Conservation (phyloP, 2,329 filamentous ascomycete genomes). For the Ploettnerulaceae sp. region DNA sequence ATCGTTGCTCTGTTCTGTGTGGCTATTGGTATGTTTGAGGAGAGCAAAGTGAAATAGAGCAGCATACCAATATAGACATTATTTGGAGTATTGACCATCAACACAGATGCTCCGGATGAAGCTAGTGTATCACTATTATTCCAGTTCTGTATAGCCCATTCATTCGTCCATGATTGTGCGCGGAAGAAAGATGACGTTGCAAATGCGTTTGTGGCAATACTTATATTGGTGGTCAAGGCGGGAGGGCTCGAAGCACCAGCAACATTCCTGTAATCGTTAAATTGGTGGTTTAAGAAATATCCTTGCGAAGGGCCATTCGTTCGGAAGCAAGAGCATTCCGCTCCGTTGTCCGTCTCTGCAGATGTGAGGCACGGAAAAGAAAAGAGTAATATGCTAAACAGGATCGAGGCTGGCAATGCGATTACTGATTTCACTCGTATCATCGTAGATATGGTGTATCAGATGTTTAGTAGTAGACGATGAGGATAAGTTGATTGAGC, state of each 20-base stretch:
- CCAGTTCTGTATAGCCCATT: constrained; percentile 31
- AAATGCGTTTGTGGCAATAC: constrained; percentile 17
- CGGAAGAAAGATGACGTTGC: constrained; percentile 26
- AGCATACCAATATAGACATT: constrained; percentile 32
- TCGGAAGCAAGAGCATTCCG: constrained; percentile 29
- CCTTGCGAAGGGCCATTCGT: constrained; percentile 28
- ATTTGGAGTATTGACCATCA: constrained; percentile 30
- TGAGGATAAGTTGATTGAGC: no score
- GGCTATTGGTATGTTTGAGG: neutral
- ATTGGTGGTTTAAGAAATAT: constrained; percentile 31
- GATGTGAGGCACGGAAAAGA: constrained; percentile 8
- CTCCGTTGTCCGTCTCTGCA: constrained; percentile 27
- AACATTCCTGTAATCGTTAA: constrained; percentile 29
- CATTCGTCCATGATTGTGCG: constrained; percentile 22
- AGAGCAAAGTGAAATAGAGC: neutral
- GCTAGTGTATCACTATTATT: constrained; percentile 27
- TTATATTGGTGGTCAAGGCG: constrained; percentile 14
- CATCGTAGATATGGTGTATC: neutral
- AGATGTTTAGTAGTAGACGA: neutral
- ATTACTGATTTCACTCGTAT: constrained; percentile 10
- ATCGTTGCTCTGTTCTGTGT: constrained; percentile 23
- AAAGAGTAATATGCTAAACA: constrained; percentile 20
- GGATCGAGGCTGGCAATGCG: constrained; percentile 16
- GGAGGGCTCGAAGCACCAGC: constrained; percentile 15
- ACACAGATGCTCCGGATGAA: constrained; percentile 18